Percentiles rank a stretch among this genome's conserved stretches.
phyloP scores from a whole-genome alignment of 2,329 filamentous ascomycete genomes.

The Xylariaceae sp. region DNA sequence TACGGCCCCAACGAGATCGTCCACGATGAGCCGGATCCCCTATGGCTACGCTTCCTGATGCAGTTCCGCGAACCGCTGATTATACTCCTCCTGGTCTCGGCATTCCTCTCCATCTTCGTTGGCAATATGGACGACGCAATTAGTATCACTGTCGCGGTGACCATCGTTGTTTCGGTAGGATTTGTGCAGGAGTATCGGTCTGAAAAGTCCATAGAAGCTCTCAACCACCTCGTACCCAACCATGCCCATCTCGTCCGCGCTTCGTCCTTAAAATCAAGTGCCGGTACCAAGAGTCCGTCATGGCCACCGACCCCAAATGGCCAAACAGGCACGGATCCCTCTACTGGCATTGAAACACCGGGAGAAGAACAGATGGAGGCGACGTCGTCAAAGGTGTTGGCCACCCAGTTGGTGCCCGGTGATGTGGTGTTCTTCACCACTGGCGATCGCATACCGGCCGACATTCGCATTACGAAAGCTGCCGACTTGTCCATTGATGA shows the following conservation, averaged over 20 bases:
- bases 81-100: slow-evolving; percentile 81
- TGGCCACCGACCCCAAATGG: slow-evolving; percentile 46
- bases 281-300: slow-evolving; percentile 35
- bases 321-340: slow-evolving; percentile 44
- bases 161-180: slow-evolving; percentile 91
- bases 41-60: slow-evolving; percentile 92
- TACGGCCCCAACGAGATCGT: slow-evolving; percentile 93
- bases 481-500: slow-evolving; percentile 91
- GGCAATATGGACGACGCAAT: slow-evolving; percentile 93
- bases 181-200: slow-evolving; percentile 98
- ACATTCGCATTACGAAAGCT: slow-evolving; percentile 87
- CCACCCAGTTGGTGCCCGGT: slow-evolving; percentile 80
- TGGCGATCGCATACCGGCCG: slow-evolving; percentile 91
- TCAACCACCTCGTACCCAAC: slow-evolving; percentile 90
- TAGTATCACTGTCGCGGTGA: slow-evolving; percentile 92
- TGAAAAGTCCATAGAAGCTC: slow-evolving; percentile 91
- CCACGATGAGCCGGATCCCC: slow-evolving; percentile 84
- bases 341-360: slow-evolving; percentile 53
- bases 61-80: slow-evolving; percentile 97
- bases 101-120: slow-evolving; percentile 80
- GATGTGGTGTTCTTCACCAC: slow-evolving; percentile 93
- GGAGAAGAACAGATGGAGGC: slow-evolving; percentile 61
- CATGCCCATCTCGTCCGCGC: slow-evolving; percentile 88
- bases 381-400: slow-evolving; percentile 78
- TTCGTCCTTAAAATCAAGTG: slow-evolving; percentile 34